Evolutionary conservation across 768 basidiomycete species (phyloP), one percentile per base, ranked within the genome.

Genomic region (Crassisporium funariophilum): DNA sequence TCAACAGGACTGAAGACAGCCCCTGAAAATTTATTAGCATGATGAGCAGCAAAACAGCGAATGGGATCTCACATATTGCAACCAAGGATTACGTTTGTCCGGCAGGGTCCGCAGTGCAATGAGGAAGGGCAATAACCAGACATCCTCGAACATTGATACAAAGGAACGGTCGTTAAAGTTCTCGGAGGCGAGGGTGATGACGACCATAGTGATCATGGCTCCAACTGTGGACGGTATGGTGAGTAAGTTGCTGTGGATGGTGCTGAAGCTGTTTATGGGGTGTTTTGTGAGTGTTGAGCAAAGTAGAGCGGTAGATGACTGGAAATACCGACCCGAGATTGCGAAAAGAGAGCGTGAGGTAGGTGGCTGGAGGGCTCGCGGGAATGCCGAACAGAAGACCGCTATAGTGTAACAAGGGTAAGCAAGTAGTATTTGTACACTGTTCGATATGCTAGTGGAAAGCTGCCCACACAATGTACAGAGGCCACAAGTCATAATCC

Each of bases 401-500:
- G 7, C 78, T 79, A 46, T 4, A 78, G 65, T 76, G 62, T n/a
- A 1, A 79, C 56, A 1, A 76, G 72, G 3, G 74, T 78, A 42
- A 15, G 24, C 39, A 24, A 17, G n/a, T 9, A 16, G 10, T 10
- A 16, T 12, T 13, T 22, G 15, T 24, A 23, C 16, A 37, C 17
- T 11, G 25, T 4, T 12, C 8, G n/a, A n/a, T 6, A 21, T 10
- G 27, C 27, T n/a, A 25, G 35, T 5, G 16, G 35, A 12, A 15
- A 19, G 13, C 11, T 20, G 60, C 65, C 40, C 44, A 76, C 73
- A 82, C 62, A 21, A 82, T 69, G 57, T 87, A 86, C 16, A 86
- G 38, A 0, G 84, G 84, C 83, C 83, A 86, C 8, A 85, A 62
- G 55, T 84, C 82, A 45, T 77, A 85, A 57, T 86, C 84, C 27